These are phyloP conservation scores for Solanum chacoense DNA, from an alignment of 305 asterid genomes.

Conservation along the genomic window DNA sequence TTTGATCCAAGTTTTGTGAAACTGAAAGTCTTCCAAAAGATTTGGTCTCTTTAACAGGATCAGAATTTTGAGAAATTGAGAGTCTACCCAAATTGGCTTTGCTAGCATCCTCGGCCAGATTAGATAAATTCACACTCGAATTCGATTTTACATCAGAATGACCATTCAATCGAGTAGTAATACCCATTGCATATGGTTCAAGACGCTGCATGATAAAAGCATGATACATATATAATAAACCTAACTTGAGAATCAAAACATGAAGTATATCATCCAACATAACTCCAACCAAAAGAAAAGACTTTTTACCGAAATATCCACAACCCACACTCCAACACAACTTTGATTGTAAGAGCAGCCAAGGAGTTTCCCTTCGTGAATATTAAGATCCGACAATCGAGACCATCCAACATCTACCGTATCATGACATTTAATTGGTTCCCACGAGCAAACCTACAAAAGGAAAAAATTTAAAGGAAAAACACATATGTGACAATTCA, in stretches of 20 bases:
- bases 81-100: constrained; percentile 68
- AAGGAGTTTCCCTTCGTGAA: constrained; percentile 98
- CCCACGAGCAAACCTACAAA: constrained; percentile 89
- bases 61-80: constrained; percentile 69
- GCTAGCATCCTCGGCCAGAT: constrained; percentile 43
- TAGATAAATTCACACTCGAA: constrained; percentile 50
- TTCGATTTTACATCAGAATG: constrained; percentile 52
- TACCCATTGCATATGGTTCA: constrained; percentile 80
- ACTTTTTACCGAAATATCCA: constrained; percentile 73
- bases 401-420: constrained; percentile 99
- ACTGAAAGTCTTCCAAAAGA: constrained; percentile 57
- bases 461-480: not conserved
- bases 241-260: constrained; percentile 15
- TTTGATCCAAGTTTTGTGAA: constrained; percentile 62
- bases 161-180: constrained; percentile 44
- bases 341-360: constrained; percentile 99
- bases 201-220: constrained; percentile 52
- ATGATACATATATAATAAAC: constrained; percentile 18
- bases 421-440: constrained; percentile 88
- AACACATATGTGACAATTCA: constrained; percentile 1
- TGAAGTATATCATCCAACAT: constrained; percentile 3
- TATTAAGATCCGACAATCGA: constrained; percentile 87
- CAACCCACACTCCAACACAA: constrained; percentile 99
- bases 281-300: constrained; percentile 4
- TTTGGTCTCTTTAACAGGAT: constrained; percentile 66